A percentile compares a stretch with the other conserved stretches of the same genome.
These are phyloP conservation scores for Bryum argenteum DNA, from an alignment of 225 moss, liverwort and hornwort genomes.

Conservation along the genomic window DNA sequence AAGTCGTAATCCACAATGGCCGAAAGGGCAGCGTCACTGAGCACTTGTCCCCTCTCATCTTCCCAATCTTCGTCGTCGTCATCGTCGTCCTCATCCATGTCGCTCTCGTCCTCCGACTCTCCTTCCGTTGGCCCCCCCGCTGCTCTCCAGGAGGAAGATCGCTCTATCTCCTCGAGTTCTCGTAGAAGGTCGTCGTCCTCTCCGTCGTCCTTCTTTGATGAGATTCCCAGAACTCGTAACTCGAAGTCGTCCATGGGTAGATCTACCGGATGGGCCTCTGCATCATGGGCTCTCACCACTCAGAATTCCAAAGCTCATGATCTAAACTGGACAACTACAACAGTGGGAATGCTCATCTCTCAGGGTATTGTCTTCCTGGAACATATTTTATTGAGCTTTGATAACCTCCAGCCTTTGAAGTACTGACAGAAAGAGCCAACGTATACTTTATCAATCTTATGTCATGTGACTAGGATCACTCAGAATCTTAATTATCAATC, in stretches of 20 bases:
- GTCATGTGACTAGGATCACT: background rate
- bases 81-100: slow-evolving; percentile 40
- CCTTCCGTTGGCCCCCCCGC: slow-evolving; percentile 37
- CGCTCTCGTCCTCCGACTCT: slow-evolving; percentile 34
- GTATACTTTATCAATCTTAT: too few relatives aligned
- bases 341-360: too few relatives aligned
- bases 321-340: too few relatives aligned
- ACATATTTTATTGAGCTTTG: background rate
- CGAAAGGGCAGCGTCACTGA: slow-evolving; percentile 83
- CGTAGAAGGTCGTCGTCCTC: slow-evolving; percentile 82
- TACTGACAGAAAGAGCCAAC: background rate
- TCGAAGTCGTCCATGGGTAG: slow-evolving; percentile 65
- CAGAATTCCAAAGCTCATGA: background rate
- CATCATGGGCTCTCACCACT: slow-evolving; percentile 4
- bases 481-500: background rate
- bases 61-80: slow-evolving; percentile 77
- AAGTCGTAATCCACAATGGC: slow-evolving; percentile 84
- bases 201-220: slow-evolving; percentile 50
- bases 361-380: too few relatives aligned
- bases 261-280: slow-evolving; percentile 43
- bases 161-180: slow-evolving; percentile 89
- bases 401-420: background rate
- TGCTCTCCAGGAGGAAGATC: slow-evolving; percentile 63
- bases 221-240: slow-evolving; percentile 54
- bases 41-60: slow-evolving; percentile 75